Evolutionary conservation across 306 rosid genomes (phyloP).

Genomic region (Malus fusca): DNA sequence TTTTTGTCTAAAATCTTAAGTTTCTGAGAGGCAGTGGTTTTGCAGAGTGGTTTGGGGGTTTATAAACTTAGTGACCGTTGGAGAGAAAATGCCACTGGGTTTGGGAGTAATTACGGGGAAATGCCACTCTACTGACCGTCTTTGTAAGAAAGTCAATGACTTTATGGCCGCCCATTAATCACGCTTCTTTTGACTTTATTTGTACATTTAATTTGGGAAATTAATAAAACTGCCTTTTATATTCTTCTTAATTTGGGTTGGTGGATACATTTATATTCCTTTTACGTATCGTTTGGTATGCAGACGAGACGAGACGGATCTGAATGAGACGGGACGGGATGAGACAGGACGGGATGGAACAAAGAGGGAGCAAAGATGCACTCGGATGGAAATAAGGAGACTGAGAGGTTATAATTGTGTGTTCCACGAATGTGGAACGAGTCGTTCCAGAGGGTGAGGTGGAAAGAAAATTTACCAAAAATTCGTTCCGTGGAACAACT

Average conservation of each 20-base stretch:
- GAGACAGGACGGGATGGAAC: too few relatives aligned
- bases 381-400: too few relatives aligned
- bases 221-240: neutral
- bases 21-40: neutral
- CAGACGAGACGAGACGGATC: too few relatives aligned
- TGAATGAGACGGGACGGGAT: fast-evolving
- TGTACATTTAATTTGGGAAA: neutral
- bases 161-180: slow-evolving; percentile 22
- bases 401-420: too few relatives aligned
- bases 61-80: slow-evolving; percentile 19
- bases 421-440: too few relatives aligned
- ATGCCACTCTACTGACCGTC: slow-evolving; percentile 41
- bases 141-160: slow-evolving; percentile 26
- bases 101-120: slow-evolving; percentile 18
- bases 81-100: slow-evolving; percentile 21
- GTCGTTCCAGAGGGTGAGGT: too few relatives aligned
- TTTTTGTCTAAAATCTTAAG: neutral
- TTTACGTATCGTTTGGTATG: too few relatives aligned
- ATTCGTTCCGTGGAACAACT: too few relatives aligned
- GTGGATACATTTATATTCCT: too few relatives aligned
- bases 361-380: too few relatives aligned
- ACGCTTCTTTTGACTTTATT: slow-evolving; percentile 5
- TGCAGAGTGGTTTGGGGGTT: neutral
- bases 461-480: too few relatives aligned
- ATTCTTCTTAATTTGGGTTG: too few relatives aligned